Percentiles rank a stretch among this genome's conserved stretches.
These are phyloP conservation scores for Panicum hallii DNA, from an alignment of 202 grass and related monocot genomes.

Conservation along the genomic window DNA sequence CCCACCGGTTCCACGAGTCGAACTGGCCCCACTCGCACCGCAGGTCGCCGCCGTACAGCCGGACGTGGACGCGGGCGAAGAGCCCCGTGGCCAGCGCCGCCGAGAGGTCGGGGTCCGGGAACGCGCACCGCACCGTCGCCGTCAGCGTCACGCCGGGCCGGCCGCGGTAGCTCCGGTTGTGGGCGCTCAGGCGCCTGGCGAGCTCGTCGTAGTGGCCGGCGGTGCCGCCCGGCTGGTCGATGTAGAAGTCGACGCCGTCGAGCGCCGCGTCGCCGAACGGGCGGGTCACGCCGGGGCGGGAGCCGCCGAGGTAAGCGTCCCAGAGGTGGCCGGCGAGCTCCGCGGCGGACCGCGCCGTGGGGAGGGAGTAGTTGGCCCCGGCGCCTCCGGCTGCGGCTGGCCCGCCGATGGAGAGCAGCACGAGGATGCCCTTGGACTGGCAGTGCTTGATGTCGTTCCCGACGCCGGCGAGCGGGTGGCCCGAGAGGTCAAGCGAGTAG, in stretches of 20 bases:
- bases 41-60: constrained; percentile 7
- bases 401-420: constrained; percentile 27
- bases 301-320: not conserved
- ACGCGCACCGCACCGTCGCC: constrained; percentile 37
- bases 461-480: constrained; percentile 28
- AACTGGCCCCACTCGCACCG: constrained; percentile 1
- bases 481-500: constrained; percentile 1
- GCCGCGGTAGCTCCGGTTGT: not conserved
- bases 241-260: constrained; percentile 13
- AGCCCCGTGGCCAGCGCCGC: constrained; percentile 30
- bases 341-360: rapidly evolving
- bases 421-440: not conserved
- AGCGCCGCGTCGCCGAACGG: not conserved
- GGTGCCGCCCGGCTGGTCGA: not conserved
- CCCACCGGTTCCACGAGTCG: constrained; percentile 9
- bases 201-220: constrained; percentile 4
- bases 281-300: not conserved
- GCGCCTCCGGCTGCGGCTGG: not conserved
- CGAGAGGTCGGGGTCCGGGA: not conserved
- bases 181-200: not conserved
- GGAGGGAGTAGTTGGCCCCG: not conserved
- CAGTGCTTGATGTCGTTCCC: constrained; percentile 24
- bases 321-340: constrained; percentile 10
- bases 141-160: not conserved
- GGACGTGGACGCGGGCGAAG: not conserved